These are phyloP conservation scores for Colletotrichum falcatum DNA, from an alignment of 2,329 filamentous ascomycete genomes.

Conservation along the genomic window DNA sequence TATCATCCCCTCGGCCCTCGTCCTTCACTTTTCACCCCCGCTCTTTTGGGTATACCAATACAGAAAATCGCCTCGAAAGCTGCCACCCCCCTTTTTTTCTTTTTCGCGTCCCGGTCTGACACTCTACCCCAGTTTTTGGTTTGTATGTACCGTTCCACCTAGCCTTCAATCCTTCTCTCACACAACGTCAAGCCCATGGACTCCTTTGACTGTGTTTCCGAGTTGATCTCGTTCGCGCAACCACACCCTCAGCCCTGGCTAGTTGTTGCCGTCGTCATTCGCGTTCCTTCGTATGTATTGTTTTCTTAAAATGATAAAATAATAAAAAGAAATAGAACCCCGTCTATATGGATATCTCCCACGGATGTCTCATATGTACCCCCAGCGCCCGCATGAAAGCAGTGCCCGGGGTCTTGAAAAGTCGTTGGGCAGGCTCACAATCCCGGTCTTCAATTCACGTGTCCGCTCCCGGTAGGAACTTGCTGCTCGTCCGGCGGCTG, in stretches of 20 bases:
- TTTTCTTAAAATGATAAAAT: not conserved
- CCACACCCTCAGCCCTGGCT: not conserved
- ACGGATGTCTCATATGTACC: not conserved
- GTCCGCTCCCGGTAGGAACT: constrained; percentile 11
- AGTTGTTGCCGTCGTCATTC: not conserved
- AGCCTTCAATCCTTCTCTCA: not conserved
- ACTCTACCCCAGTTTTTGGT: not conserved
- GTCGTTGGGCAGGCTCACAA: not conserved
- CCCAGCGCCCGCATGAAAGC: not conserved
- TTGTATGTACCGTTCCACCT: not conserved
- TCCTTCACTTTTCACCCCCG: not conserved
- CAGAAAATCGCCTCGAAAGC: constrained; percentile 1
- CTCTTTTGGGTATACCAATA: constrained; percentile 20
- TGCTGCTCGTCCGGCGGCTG: constrained; percentile 39
- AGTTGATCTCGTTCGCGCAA: not conserved
- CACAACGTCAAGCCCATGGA: not conserved
- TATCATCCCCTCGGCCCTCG: not conserved
- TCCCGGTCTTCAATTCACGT: constrained; percentile 3
- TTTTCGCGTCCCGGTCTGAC: not conserved
- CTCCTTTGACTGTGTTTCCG: not conserved
- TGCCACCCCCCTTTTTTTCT: not conserved
- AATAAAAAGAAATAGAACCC: too few relatives aligned
- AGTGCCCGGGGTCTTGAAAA: not conserved
- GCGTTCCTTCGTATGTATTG: not conserved
- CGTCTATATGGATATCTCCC: not conserved